Evolutionary conservation across 495 filamentous ascomycete genomes (phyloP).

Genomic region (Podospora didyma): DNA sequence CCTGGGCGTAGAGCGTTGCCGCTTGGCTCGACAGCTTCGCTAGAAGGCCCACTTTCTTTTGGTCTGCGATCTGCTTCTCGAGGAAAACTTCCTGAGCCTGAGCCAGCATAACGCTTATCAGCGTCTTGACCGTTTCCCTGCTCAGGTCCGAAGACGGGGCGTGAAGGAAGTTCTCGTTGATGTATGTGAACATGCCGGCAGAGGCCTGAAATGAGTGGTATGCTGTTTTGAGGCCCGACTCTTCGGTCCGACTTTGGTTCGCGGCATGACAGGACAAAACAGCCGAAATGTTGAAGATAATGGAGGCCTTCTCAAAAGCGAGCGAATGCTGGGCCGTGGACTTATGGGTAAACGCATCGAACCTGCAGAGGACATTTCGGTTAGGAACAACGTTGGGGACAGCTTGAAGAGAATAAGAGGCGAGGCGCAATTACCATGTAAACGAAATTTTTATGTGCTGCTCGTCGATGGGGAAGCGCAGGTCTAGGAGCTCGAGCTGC

Average conservation of each 20-base stretch:
- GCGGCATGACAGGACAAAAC: conserved; percentile 95
- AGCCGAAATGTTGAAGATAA: conserved; percentile 99
- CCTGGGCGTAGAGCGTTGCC: conserved; percentile 81
- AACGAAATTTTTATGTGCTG: conserved; percentile 98
- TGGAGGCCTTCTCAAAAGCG: conserved; percentile 97
- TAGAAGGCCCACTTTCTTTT: conserved; percentile 87
- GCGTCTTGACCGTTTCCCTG: conserved; percentile 87
- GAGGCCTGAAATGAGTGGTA: conserved; percentile 98
- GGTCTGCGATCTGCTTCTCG: conserved; percentile 90
- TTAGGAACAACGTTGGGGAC: conserved; percentile 13
- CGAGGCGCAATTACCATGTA: conserved; percentile 68
- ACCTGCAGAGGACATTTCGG: conserved; percentile 53
- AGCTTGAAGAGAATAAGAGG: neutral
- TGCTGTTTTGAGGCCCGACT: conserved; percentile 87
- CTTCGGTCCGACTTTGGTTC: conserved; percentile 85
- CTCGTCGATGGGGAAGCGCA: conserved; percentile 95
- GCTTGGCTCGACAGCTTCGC: conserved; percentile 92
- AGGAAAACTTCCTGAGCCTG: conserved; percentile 96
- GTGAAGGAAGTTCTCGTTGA: conserved; percentile 98
- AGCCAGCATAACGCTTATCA: conserved; percentile 89
- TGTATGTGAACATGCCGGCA: conserved; percentile 99
- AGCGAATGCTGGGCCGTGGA: conserved; percentile 92
- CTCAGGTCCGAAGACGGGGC: conserved; percentile 93
- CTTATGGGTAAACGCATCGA: conserved; percentile 97
- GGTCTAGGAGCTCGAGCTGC: conserved; percentile 88